Evolutionary conservation across 176 grass and related monocot species (phyloP), one percentile per base, ranked within the genome.

Genomic region (Oryza nivara): DNA sequence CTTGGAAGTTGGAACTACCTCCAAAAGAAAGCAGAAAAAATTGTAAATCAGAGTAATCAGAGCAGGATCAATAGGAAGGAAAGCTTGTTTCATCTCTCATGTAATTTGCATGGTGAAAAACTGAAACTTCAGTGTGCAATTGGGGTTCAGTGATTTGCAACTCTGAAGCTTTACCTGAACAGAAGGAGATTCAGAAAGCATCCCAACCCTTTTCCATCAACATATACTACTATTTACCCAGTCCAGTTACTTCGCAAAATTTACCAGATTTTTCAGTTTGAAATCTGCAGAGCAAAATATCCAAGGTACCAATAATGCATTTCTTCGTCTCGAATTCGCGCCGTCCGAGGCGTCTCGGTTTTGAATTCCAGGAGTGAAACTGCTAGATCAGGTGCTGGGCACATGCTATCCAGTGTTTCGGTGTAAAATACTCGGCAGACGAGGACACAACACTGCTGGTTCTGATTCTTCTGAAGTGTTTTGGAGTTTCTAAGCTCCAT

Each of bases 21-120:
- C 64, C 9, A 28, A 82, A 67, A 68, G 61, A 86, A 79, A 82
- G 19, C 6, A 58, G 54, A 58, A 63, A 61, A 63, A 74, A 9
- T 51, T 83, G 84, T 83, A 90, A 90, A 90, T 88, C 87, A 84
- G 80, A 79, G 86, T 83, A 51, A 43, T 72, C 88, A 85, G 90
- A 82, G 82, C 77, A 88, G 72, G 56, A 56, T 48, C 78, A 65
- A 69, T 76, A 70, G 72, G 78, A 82, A 70, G 43, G 43, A 44
- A 10, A 44, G 72, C 63, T 82, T 87, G 48, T 74, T 68, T 82
- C 72, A 76, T 76, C 73, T 76, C 73, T 56, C 34, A 15, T 82
- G 79, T 30, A 49, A 81, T 58, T 82, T 14, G 63, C 36, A 45
- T 76, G 78, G 47, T 75, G 44, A 75, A 81, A 87, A 60, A 60